A percentile compares a stretch with the other conserved stretches of the same genome.
phyloP scores from a whole-genome alignment of 2,329 filamentous ascomycete species.

The Sphaerulina musiva region DNA sequence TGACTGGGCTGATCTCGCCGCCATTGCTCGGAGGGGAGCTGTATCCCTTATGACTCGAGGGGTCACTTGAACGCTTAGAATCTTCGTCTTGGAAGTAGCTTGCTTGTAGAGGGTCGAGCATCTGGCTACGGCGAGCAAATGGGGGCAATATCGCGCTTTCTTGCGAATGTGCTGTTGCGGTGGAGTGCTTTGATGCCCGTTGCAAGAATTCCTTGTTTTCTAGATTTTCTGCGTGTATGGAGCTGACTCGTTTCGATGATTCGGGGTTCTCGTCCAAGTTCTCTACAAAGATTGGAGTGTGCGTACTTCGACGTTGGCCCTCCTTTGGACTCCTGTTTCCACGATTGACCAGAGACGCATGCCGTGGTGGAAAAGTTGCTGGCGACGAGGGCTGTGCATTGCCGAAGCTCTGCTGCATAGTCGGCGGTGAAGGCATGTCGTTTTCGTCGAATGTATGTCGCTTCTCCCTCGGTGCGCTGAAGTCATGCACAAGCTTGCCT shows the following conservation, averaged over 20 bases:
- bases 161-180: slow-evolving; percentile 22
- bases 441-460: slow-evolving; percentile 22
- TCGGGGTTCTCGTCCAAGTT: slow-evolving; percentile 52
- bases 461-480: slow-evolving; percentile 52
- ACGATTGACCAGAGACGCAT: slow-evolving; percentile 18
- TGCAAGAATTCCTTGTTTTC: slow-evolving; percentile 45
- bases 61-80: slow-evolving; percentile 25
- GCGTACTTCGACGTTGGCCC: slow-evolving; percentile 32
- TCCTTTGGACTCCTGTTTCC: slow-evolving; percentile 1
- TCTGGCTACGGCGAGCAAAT: slow-evolving; percentile 33
- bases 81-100: slow-evolving; percentile 25
- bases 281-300: slow-evolving; percentile 56
- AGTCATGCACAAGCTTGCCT: slow-evolving; percentile 59
- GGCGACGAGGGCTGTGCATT: slow-evolving; percentile 9
- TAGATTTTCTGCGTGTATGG: slow-evolving; percentile 43
- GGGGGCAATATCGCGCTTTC: slow-evolving; percentile 31
- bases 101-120: slow-evolving; percentile 28
- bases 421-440: slow-evolving; percentile 6
- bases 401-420: slow-evolving; percentile 1
- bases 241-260: slow-evolving; percentile 36
- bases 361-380: slow-evolving; percentile 16
- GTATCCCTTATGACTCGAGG: slow-evolving; percentile 15
- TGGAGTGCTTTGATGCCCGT: slow-evolving; percentile 36
- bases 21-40: slow-evolving; percentile 19
- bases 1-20: slow-evolving; percentile 25